These are phyloP conservation scores for Aspergillus alliaceus DNA, from an alignment of 2,329 filamentous ascomycete species.

Conservation along the genomic window DNA sequence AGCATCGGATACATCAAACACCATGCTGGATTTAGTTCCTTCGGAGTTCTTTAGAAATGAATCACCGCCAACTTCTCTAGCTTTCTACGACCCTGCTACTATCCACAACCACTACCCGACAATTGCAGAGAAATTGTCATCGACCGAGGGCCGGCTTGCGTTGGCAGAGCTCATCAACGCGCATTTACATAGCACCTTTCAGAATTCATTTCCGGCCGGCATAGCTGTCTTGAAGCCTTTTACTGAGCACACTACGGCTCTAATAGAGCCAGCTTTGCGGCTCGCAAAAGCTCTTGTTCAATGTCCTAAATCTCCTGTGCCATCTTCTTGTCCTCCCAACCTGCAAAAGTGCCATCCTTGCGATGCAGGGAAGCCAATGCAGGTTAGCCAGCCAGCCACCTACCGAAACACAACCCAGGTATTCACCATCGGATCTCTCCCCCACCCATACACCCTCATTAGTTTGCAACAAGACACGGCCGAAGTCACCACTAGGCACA, in stretches of 20 bases:
- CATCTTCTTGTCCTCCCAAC: slow-evolving; percentile 82
- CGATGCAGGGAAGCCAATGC: slow-evolving; percentile 62
- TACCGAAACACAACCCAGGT: slow-evolving; percentile 71
- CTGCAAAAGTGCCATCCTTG: slow-evolving; percentile 72
- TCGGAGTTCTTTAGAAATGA: slow-evolving; percentile 66
- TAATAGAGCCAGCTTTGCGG: slow-evolving; percentile 68
- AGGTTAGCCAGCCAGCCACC: slow-evolving; percentile 63
- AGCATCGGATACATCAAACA: slow-evolving; percentile 57
- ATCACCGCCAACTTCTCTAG: slow-evolving; percentile 66
- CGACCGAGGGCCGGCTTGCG: slow-evolving; percentile 61
- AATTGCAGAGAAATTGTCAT: slow-evolving; percentile 61
- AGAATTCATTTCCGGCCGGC: slow-evolving; percentile 72
- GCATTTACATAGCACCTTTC: slow-evolving; percentile 84
- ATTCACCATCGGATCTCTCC: slow-evolving; percentile 84
- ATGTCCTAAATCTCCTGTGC: slow-evolving; percentile 72
- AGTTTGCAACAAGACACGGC: slow-evolving; percentile 63
- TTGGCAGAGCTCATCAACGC: slow-evolving; percentile 77
- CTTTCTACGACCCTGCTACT: slow-evolving; percentile 69
- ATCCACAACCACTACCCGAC: slow-evolving; percentile 67
- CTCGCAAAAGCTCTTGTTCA: slow-evolving; percentile 73
- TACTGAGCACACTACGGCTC: slow-evolving; percentile 69
- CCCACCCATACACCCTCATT: slow-evolving; percentile 84
- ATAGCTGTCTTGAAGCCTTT: slow-evolving; percentile 80
- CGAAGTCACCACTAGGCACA: slow-evolving; percentile 62
- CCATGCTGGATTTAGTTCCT: slow-evolving; percentile 63